Evolutionary conservation across 1,139 yeast species (phyloP).

Genomic region (Pichia sp.): DNA sequence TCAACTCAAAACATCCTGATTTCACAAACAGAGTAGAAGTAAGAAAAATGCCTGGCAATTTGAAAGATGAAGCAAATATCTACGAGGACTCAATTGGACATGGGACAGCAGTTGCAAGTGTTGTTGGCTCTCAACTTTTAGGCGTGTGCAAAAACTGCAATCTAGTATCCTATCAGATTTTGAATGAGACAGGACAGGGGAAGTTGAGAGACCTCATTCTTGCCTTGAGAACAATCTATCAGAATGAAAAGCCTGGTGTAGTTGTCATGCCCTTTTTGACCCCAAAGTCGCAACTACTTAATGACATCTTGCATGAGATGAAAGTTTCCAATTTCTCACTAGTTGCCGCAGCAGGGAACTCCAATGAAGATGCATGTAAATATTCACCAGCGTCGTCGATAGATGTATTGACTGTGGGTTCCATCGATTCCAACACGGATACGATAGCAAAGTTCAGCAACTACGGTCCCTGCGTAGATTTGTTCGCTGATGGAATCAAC

Average conservation of each 20-base stretch:
- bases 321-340: conserved; percentile 62
- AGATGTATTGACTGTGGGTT: conserved; percentile 75
- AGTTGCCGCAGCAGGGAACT: conserved; percentile 89
- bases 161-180: conserved; percentile 64
- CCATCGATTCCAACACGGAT: conserved; percentile 69
- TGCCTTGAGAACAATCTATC: conserved; percentile 62
- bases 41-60: conserved; percentile 29
- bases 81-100: conserved; percentile 47
- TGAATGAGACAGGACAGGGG: conserved; percentile 62
- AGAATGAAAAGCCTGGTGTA: conserved; percentile 42
- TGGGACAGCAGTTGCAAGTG: conserved; percentile 84
- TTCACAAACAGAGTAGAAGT: conserved; percentile 47
- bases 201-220: conserved; percentile 56
- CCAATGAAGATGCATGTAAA: conserved; percentile 65
- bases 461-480: conserved; percentile 83
- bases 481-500: conserved; percentile 73
- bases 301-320: conserved; percentile 40
- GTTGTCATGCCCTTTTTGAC: conserved; percentile 79
- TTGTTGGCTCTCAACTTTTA: conserved; percentile 47
- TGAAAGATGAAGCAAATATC: neutral
- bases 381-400: conserved; percentile 76
- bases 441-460: conserved; percentile 69
- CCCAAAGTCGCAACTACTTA: conserved; percentile 41
- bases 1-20: conserved; percentile 42
- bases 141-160: conserved; percentile 72